phyloP scores from a whole-genome alignment of 495 filamentous ascomycete genomes.

The Chaetomium cochliodes region DNA sequence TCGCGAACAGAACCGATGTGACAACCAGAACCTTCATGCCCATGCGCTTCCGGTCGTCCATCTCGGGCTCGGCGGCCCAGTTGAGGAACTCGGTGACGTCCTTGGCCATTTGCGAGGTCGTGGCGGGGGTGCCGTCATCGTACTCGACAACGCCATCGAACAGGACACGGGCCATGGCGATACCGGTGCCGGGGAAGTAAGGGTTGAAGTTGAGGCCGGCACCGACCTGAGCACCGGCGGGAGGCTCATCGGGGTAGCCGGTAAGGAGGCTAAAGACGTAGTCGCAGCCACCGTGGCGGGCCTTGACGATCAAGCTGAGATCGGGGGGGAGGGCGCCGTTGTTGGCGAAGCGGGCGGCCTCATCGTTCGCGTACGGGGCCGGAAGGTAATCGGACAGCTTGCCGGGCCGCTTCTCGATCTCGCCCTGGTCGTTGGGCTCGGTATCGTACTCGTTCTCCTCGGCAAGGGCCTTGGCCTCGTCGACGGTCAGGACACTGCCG shows the following conservation, averaged over 20 bases:
- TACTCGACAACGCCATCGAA: conserved; percentile 98
- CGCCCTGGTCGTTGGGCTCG: conserved; percentile 96
- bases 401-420: conserved; percentile 96
- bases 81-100: conserved; percentile 98
- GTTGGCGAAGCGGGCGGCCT: conserved; percentile 97
- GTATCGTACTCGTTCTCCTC: conserved; percentile 98
- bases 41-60: conserved; percentile 99
- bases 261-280: conserved; percentile 97
- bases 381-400: conserved; percentile 98
- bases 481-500: conserved; percentile 87
- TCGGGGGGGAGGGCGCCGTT: conserved; percentile 96
- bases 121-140: conserved; percentile 92
- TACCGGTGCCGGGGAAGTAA: conserved; percentile 98
- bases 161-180: conserved; percentile 97
- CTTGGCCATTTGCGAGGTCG: conserved; percentile 99
- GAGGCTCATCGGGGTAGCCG: conserved; percentile 97
- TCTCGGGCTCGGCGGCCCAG: conserved; percentile 98
- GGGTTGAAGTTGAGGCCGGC: conserved; percentile 99
- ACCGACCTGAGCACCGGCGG: conserved; percentile 75
- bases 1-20: conserved; percentile 70
- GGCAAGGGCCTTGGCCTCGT: conserved; percentile 94
- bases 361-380: conserved; percentile 94
- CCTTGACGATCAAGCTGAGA: conserved; percentile 97
- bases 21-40: conserved; percentile 88
- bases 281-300: conserved; percentile 93